Percentiles rank a stretch among this genome's conserved stretches.
phyloP scores from a whole-genome alignment of 352 stramenopile species.

The Phytophthora megakarya region DNA sequence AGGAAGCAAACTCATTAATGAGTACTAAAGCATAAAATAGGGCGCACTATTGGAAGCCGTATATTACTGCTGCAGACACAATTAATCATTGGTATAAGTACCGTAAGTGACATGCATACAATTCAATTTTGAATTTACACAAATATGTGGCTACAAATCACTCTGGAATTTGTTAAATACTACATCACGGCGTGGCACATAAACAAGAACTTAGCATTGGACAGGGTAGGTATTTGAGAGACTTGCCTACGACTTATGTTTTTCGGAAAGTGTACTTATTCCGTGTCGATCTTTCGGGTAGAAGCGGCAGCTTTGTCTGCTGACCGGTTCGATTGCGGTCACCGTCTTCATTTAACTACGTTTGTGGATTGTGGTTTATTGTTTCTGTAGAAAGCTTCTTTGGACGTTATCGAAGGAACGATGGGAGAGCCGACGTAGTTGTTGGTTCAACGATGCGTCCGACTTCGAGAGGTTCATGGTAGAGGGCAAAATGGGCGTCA shows the following conservation, averaged over 20 bases:
- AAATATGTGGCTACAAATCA: neutral
- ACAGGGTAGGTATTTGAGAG: too few species aligned
- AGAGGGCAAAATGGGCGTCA: neutral
- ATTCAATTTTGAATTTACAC: neutral
- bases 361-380: neutral
- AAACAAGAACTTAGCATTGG: too few species aligned
- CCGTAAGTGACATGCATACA: too few species aligned
- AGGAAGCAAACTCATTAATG: neutral
- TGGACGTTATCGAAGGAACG: neutral
- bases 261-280: neutral
- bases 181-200: neutral
- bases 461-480: neutral
- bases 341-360: neutral
- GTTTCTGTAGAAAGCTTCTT: neutral
- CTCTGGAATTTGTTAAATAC: neutral
- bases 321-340: neutral
- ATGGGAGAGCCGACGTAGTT: neutral
- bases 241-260: neutral
- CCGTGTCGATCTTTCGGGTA: neutral
- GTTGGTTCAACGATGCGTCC: constrained; percentile 8
- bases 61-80: neutral
- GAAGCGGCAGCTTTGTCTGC: neutral
- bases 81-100: neutral
- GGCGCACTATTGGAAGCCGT: neutral
- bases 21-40: neutral